Base-by-base conservation (phyloP, 1,284 basidiomycete species). In the Heterobasidion irregulare region DNA sequence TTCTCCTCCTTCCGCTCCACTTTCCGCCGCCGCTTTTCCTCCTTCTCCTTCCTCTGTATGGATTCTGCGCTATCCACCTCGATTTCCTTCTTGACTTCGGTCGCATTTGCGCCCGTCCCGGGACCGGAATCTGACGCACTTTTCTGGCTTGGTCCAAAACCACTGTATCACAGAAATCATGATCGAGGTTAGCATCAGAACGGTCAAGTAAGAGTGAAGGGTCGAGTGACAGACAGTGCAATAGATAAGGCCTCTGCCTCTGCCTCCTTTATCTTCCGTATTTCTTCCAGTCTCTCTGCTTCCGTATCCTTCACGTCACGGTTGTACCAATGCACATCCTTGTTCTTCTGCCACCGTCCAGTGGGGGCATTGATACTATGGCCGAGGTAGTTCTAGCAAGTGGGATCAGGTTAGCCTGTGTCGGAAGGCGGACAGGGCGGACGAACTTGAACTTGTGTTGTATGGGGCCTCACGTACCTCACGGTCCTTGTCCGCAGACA, bases 281-380 rank as follows among this genome's bases (percentile, higher is more conserved):
- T 85, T 71, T 96, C 93, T 59, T 87, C 88, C 0, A 56, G 61
- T 54, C 79, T 73, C 54, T 82, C 82, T 9, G 65, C 68, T 26
- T 82, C 80, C 0, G 61, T 61, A 7, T 68, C 60, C 0, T 70
- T 62, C 10, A 64, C 46, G 2, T 94, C 90, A 38, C 93, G 83
- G 59, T 74, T 81, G 66, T 96, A 96, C 93, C 93, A 96, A 66
- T 96, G 93, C 16, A 96, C 74, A 64, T 96, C 93, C 67, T 94
- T 93, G 73, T 92, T 92, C 73, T 94, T 94, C 71, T 96, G 93
- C 93, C 93, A 96, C 59, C 94, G 77, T 3, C 94, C 93, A 2
- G 90, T 91, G 0, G 93, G 93, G 1, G 92, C 93, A 64, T 95
- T 94, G 70, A 95, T 85, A 59, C 92, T 92, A 65, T 93, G 89